Percentiles rank a stretch among this genome's conserved stretches.
phyloP scores from a whole-genome alignment of 73 alveolate genomes.

The Paramecium primaurelia region DNA sequence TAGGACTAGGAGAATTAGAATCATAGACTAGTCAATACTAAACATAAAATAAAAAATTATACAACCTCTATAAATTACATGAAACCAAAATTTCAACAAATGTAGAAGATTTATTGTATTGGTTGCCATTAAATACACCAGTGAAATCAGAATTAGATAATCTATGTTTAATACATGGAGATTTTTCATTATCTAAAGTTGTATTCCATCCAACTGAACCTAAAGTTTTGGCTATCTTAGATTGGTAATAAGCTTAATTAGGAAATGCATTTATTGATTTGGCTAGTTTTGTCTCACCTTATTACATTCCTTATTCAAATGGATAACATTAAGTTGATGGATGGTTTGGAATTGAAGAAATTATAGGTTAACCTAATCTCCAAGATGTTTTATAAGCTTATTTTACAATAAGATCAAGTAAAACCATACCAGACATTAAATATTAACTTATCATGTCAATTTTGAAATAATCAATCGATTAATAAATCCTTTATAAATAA shows the following conservation, averaged over 20 bases:
- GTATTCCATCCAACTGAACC: constrained; percentile 53
- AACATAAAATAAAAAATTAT: not conserved
- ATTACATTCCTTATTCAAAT: not conserved
- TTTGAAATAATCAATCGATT: not conserved
- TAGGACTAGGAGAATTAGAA: not conserved
- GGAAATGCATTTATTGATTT: constrained; percentile 56
- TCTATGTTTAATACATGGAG: constrained; percentile 52
- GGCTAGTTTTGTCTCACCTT: not conserved
- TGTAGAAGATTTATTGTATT: constrained; percentile 34
- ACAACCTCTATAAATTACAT: constrained; percentile 13
- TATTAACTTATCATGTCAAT: not conserved
- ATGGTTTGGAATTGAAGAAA: not conserved
- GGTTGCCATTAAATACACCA: constrained; percentile 48
- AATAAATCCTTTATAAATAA: not conserved
- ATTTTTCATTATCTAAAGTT: not conserved
- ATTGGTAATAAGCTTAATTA: constrained; percentile 47
- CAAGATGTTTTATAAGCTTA: not conserved
- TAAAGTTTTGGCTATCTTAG: constrained; percentile 40
- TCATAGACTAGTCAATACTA: not conserved
- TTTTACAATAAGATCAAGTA: not conserved
- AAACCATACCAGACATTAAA: not conserved
- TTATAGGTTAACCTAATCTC: not conserved
- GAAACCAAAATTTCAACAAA: constrained; percentile 26
- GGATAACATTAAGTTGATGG: not conserved
- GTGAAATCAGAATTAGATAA: not conserved